Base-by-base conservation (phyloP, 306 rosid genomes). In the Cyamopsis tetragonoloba region DNA sequence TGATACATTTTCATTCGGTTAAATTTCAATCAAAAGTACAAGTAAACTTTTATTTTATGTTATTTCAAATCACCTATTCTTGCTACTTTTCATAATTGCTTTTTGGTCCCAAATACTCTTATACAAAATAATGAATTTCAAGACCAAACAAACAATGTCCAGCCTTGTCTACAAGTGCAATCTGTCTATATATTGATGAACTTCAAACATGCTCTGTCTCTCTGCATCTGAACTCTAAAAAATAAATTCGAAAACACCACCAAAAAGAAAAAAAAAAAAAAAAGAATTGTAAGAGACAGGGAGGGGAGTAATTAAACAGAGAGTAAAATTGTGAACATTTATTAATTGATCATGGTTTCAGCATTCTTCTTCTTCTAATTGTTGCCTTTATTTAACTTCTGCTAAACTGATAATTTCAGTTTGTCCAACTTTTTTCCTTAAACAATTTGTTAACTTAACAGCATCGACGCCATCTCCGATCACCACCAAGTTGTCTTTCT, bases 371-470 rank as follows among this genome's bases (percentile, higher is more conserved):
- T n/a, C n/a, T 14, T 43, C 6, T 49, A 71, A 2, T 12, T 19
- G 11, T n/a, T n/a, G 28, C 47, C n/a, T n/a, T n/a, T n/a, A n/a
- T 43, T 32, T 23, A 5, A 58, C 55, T 18, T 22, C 64, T 44
- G 22, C 73, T 14, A 80, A 10, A 32, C 50, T 75, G 1, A 71
- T 8, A 37, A 83, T 51, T 41, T 78, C 34, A 14, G 91, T 56
- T 2, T 11, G 22, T 3, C 79, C 82, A 61, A 83, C 62, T 34
- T 81, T 86, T 70, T 83, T 83, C 77, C 83, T 79, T 53, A 83
- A 58, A 42, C 24, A 70, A 22, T 9, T 74, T 0, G 80, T 15
- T 24, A 86, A 39, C 49, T 66, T 63, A 0, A 49, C 51, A 22
- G 75, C 49, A 53, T 86, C 86, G 0, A 86, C 74, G 0, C 81